Base-by-base conservation (phyloP, 2,329 filamentous ascomycete genomes). In the Allantophomopsis cytisporea region DNA sequence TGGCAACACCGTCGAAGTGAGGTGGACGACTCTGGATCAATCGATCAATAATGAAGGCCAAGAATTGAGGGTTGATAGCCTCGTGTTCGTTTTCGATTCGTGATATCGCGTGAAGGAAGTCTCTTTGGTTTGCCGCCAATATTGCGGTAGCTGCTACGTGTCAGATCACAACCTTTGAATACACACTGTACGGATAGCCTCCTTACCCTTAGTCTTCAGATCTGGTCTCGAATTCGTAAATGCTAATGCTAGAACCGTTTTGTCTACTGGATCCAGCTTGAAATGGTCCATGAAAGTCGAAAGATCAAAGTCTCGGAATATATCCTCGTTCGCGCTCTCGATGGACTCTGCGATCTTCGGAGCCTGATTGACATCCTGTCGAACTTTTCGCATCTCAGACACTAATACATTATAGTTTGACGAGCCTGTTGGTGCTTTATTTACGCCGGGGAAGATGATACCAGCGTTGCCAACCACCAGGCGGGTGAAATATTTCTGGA, bases 261-360 rank as follows among this genome's bases (percentile, higher is more conserved):
- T 94, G 53, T 87, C 78, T 36, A 95, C 61, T 8, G 86, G 78
- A 62, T 95, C 88, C 39, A 95, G 71, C 57, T 88, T 87, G 67
- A 98, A 98, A 59, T 96, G 88, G 47, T 94, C 83, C 69, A 96
- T 80, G 57, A 98, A 96, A 2, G 83, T 84, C 2, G 84, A 83
- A n/a, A 98, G 72, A 56, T 98, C 89, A 53, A 98, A 95, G 56
- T 96, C 89, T 42, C 87, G 82, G 59, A 94, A 95, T 44, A 94
- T 76, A 51, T 98, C 89, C 51, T 91, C 87, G 49, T 91, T 89
- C 15, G 79, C 84, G 2, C 79, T 81, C 60, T 95, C 88, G 56
- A 98, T 82, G 15, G 88, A 83, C 58, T 96, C 88, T 44, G 89
- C 88, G 55, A 98, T 94, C 62, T 86, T 93, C 51, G 76, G 73